Evolutionary conservation across 306 rosid species (phyloP), one percentile per base, ranked within the genome.

Genomic region (Fragaria nilgerrensis): DNA sequence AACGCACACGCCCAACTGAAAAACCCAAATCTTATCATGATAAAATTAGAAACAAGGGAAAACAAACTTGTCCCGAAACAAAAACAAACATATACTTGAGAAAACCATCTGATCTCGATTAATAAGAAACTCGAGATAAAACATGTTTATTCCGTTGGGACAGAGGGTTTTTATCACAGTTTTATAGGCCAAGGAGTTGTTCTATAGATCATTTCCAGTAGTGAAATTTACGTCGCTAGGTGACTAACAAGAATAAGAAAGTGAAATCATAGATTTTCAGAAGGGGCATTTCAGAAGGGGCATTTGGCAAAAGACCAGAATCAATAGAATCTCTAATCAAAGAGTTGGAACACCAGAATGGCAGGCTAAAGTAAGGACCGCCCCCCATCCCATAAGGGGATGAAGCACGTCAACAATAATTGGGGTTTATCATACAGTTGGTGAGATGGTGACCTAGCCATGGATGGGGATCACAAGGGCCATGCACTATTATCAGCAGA

Each of bases 401-500:
- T 23, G 64, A 15, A 59, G 20, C 67, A 61, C 14, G 39, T 27
- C 67, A 61, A 61, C 67, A 29, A 61, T 61, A 27, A 61, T 61
- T 12, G 17, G 67, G 36, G 32, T 29, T 55, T 29, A 59, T 62
- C 55, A 47, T 23, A 9, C 39, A 79, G n/a, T 16, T 48, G 47
- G 34, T 34, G 20, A 79, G 29, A 36, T 62, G 59, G 22, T 22
- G 20, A 49, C 16, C 44, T 22, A 72, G 16, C n/a, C 48, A 37
- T 39, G 17, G 29, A 25, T 15, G 20, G 73, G 73, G 65, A 50
- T 76, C 43, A 17, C 11, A 76, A 34, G 20, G 49, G 37, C 20
- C 64, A 47, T 74, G 72, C 59, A 20, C 78, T 43, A 65, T 25
- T 43, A 29, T 25, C 17, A 37, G 29, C 75, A 43, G 79, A 61